Evolutionary conservation across 2,329 filamentous ascomycete genomes (phyloP), one percentile per base, ranked within the genome.

Genomic region (Aspergillus aculeatinus): DNA sequence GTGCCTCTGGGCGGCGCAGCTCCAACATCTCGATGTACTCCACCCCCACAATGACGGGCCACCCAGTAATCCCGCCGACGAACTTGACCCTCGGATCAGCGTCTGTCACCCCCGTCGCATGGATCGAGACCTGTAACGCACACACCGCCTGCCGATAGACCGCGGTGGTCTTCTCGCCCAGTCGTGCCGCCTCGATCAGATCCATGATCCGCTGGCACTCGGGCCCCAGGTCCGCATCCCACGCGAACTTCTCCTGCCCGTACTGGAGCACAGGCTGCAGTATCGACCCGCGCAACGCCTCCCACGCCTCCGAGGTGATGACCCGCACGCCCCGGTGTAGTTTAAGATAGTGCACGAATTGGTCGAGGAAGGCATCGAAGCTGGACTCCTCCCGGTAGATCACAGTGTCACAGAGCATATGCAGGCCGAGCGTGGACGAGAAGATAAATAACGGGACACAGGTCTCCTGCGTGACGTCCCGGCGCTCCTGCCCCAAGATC

Each of bases 331-430:
- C 72, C 3, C 62, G 63, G 44, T 72, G 64, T 9, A 76, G 51
- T 23, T 61, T 64, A 27, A 72, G 51, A n/a, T 62, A 69, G 29
- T 67, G 62, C 1, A 64, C 60, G 25, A 73, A 70, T 21, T 60
- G 60, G n/a, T 73, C 61, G 23, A 75, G 60, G 42, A 74, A 73
- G 10, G 64, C 60, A 35, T 76, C 71, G 42, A 83, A 80, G 48
- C 74, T 66, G 16, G 21, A 21, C 14, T 63, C 54, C 16, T 72
- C 72, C 47, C 79, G 73, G 55, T 77, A 72, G 58, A 71, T 63
- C 2, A 83, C 71, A 2, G 78, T 78, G 57, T 85, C 81, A 64
- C 77, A 81, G 4, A 85, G 74, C 44, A 79, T 75, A 55, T 84
- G 81, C 9, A 67, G 21, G 1, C 65, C 68, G 1, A 71, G 35